Base-by-base conservation (phyloP, 495 filamentous ascomycete species). In the Penicillium goetzii region DNA sequence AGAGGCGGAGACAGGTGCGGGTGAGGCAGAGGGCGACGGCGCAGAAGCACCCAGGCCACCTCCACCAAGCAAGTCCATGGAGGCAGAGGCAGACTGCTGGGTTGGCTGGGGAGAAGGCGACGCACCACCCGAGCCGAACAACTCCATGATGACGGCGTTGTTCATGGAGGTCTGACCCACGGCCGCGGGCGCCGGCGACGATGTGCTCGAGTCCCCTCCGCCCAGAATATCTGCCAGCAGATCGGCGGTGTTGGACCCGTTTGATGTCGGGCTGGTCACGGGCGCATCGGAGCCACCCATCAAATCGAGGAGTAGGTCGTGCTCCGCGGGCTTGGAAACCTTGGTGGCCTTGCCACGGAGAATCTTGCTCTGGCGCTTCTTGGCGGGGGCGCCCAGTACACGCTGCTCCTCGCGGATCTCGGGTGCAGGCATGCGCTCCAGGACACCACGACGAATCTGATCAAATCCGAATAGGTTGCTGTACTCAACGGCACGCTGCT, bases 341-440 rank as follows among this genome's bases (percentile, higher is more conserved):
- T 87, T 88, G 73, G 91, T 96, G 30, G 86, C 83, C 76, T 91
- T 96, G 68, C 85, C 83, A 67, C 88, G 90, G 33, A 87, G 80
- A n/a, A 82, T 67, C 41, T 86, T 86, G 72, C 91, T 92, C 69
- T 86, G 88, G 51, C 86, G 84, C 78, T 94, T 96, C 83, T 90
- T 93, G 51, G 76, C 68, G 8, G 91, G 88, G 67, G 94, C 90
- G n/a, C 93, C 92, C 15, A 97, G 80, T 8, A 97, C 92, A 41
- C 94, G 81, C 58, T 93, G 92, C 71, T 93, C 90, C 74, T 99
- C 95, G 57, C 92, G 92, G 68, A 98, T 97, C 73, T 98, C 93
- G 9, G 95, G 95, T 3, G 94, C 86, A 14, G 95, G 95, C 95
- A 99, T 99, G 72, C 93, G 92, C 78, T 99, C 95, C 2, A 99